A percentile compares a stretch with the other conserved stretches of the same genome.
Conservation (phyloP, 2,329 filamentous ascomycete species). For the Cercospora citrullina region DNA sequence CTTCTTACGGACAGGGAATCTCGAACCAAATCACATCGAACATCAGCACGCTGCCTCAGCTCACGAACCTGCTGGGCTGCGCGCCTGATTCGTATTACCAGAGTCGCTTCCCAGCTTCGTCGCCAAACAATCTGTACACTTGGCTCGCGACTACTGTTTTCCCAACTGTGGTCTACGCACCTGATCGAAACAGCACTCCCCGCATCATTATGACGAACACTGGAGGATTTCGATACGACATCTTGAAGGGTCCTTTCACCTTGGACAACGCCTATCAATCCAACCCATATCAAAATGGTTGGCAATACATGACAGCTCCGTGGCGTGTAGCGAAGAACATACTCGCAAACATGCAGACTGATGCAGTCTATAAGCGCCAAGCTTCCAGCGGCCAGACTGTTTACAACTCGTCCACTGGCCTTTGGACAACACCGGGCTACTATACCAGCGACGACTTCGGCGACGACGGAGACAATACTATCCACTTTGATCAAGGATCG, state of each 20-base stretch:
- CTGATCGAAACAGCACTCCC: slow-evolving; percentile 48
- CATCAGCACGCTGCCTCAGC: slow-evolving; percentile 21
- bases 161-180: slow-evolving; percentile 54
- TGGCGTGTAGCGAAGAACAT: slow-evolving; percentile 26
- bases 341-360: slow-evolving; percentile 32
- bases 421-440: slow-evolving; percentile 50
- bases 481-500: slow-evolving; percentile 41
- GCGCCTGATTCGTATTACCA: slow-evolving; percentile 24
- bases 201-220: slow-evolving; percentile 63
- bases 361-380: slow-evolving; percentile 27
- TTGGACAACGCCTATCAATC: slow-evolving; percentile 56
- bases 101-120: slow-evolving; percentile 13
- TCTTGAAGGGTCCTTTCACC: slow-evolving; percentile 64
- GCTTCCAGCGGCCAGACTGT: slow-evolving; percentile 8
- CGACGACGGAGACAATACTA: slow-evolving; percentile 57
- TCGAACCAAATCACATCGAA: slow-evolving; percentile 23
- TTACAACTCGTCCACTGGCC: slow-evolving; percentile 22
- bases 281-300: slow-evolving; percentile 56
- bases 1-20: slow-evolving; percentile 23
- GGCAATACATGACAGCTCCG: slow-evolving; percentile 50
- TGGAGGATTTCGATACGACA: slow-evolving; percentile 61
- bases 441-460: slow-evolving; percentile 60
- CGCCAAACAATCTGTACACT: slow-evolving; percentile 25
- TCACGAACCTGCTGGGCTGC: slow-evolving; percentile 23
- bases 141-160: slow-evolving; percentile 27